These are phyloP conservation scores for Miamiensis avidus DNA, from an alignment of 169 alveolate species.

Conservation along the genomic window DNA sequence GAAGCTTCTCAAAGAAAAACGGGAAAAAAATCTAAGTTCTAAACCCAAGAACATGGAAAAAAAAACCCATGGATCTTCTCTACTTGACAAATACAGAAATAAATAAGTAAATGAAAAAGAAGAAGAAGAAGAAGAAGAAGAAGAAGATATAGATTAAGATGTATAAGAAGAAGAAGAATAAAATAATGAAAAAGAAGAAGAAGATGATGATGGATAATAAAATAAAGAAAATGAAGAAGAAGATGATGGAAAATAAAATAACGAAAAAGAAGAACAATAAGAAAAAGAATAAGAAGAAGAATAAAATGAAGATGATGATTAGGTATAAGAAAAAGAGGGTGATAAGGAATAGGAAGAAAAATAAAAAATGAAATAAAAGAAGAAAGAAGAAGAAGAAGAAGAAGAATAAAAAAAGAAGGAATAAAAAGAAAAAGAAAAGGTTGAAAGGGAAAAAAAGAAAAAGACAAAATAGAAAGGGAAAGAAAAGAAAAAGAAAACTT, in stretches of 20 bases:
- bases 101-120: not conserved
- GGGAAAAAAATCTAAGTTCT: not conserved
- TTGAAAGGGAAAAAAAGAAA: not conserved
- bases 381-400: not conserved
- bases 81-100: not conserved
- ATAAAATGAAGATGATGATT: not conserved
- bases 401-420: not conserved
- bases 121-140: not conserved
- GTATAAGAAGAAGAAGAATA: not conserved
- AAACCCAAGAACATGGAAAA: no score
- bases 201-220: not conserved
- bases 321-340: not conserved
- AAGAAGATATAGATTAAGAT: not conserved
- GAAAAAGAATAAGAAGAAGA: slow-evolving; percentile 1
- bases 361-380: not conserved
- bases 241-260: not conserved
- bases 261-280: not conserved
- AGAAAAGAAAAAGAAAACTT: not conserved
- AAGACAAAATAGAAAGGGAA: not conserved
- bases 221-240: not conserved
- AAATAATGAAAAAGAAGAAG: not conserved
- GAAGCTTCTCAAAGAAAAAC: not conserved
- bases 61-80: not conserved
- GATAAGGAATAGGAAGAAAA: slow-evolving; percentile 1
- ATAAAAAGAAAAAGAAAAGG: not conserved